Percentiles rank a stretch among this genome's conserved stretches.
Conservation (phyloP, 2,329 filamentous ascomycete species). For the Calonectria fujianensis region DNA sequence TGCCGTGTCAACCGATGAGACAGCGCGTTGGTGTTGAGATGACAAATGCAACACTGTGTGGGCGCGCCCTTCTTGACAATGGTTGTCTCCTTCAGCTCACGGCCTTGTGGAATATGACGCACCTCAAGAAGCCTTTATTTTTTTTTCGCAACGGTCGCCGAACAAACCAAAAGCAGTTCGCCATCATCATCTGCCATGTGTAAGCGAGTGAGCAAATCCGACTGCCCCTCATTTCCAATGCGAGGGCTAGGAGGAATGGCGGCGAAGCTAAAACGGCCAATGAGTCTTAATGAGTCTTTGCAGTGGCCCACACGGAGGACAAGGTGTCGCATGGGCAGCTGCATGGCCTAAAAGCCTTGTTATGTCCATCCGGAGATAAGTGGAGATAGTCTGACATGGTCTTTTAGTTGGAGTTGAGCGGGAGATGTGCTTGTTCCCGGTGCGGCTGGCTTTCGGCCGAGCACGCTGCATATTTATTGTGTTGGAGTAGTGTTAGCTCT, state of each 20-base stretch:
- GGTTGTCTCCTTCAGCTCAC: neutral
- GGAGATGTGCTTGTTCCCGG: slow-evolving; percentile 2
- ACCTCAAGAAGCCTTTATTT: neutral
- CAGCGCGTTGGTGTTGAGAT: neutral
- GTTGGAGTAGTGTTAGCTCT: neutral
- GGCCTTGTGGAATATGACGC: neutral
- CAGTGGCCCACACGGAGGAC: slow-evolving; percentile 7
- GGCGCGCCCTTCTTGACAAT: neutral
- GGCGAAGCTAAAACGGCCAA: neutral
- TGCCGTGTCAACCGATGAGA: slow-evolving; percentile 29
- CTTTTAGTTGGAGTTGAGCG: neutral
- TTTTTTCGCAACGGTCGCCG: neutral
- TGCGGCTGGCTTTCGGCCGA: slow-evolving; percentile 19
- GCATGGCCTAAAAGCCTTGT: slow-evolving; percentile 22
- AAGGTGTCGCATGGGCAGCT: slow-evolving; percentile 4
- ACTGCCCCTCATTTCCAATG: slow-evolving; percentile 6
- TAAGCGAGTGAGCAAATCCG: neutral
- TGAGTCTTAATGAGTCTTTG: slow-evolving; percentile 4
- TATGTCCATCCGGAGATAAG: slow-evolving; percentile 40
- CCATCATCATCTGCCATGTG: neutral
- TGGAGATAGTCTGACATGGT: slow-evolving; percentile 35
- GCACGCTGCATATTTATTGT: slow-evolving; percentile 15
- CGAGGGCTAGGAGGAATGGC: neutral
- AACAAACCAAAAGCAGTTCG: neutral
- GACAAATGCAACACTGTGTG: neutral